Evolutionary conservation across 805 yeast species (phyloP).

Genomic region (Limtongia smithiae): DNA sequence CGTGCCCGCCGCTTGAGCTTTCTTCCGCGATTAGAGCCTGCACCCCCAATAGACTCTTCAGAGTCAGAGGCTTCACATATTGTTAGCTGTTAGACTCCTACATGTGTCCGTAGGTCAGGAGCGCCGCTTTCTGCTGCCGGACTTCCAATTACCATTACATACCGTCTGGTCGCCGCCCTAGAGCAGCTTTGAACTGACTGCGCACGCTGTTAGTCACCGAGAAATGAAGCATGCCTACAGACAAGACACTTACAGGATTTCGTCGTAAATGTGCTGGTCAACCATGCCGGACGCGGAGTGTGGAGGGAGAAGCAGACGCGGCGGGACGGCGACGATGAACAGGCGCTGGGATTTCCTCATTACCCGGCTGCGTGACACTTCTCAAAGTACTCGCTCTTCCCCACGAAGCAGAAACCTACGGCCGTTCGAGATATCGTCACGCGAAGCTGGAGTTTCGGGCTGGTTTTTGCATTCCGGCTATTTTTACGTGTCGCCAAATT

Average conservation of each 20-base stretch:
- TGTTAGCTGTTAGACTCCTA: background rate
- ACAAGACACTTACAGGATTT: slow-evolving; percentile 24
- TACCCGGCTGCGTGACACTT: too few relatives aligned
- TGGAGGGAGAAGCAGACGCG: too few relatives aligned
- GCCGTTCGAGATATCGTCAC: too few relatives aligned
- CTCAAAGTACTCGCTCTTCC: too few relatives aligned
- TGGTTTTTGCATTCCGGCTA: too few relatives aligned
- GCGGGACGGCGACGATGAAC: too few relatives aligned
- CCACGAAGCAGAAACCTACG: too few relatives aligned
- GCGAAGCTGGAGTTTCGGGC: too few relatives aligned
- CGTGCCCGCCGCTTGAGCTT: slow-evolving; percentile 53
- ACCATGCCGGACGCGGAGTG: slow-evolving; percentile 15
- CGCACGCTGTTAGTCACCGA: background rate
- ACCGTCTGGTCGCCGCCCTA: slow-evolving; percentile 35
- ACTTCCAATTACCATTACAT: too few relatives aligned
- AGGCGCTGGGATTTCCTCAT: too few relatives aligned
- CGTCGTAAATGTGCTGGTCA: slow-evolving; percentile 26
- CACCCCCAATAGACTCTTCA: slow-evolving; percentile 33
- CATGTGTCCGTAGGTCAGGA: background rate
- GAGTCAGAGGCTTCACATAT: slow-evolving; percentile 32
- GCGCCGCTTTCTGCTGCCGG: too few relatives aligned
- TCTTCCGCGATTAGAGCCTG: slow-evolving; percentile 53
- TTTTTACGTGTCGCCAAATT: too few relatives aligned
- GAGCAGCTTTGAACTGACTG: slow-evolving; percentile 38
- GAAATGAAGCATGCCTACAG: background rate